phyloP scores from a whole-genome alignment of 2,329 filamentous ascomycete genomes.

The Aspergillus persii region DNA sequence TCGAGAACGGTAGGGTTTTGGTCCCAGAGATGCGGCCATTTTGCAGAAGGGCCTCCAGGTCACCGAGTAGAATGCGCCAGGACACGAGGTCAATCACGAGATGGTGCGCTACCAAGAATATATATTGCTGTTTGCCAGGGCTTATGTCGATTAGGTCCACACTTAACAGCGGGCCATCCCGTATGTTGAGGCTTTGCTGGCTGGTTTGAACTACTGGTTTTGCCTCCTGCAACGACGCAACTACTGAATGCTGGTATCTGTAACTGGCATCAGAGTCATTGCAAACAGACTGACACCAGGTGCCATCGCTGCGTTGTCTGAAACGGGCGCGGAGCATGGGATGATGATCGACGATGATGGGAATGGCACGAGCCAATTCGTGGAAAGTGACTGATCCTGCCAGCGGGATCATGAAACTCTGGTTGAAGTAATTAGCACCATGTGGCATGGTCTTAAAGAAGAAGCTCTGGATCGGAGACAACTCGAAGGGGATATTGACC shows the following conservation, averaged over 20 bases:
- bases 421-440: background rate
- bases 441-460: background rate
- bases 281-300: background rate
- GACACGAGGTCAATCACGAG: slow-evolving; percentile 1
- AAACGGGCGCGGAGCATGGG: background rate
- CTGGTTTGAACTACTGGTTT: background rate
- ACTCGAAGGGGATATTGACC: background rate
- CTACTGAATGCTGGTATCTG: no score
- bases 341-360: background rate
- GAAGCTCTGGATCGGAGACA: background rate
- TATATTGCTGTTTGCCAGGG: background rate
- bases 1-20: background rate
- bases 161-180: background rate
- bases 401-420: background rate
- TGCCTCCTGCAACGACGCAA: no score
- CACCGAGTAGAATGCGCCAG: background rate
- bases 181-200: background rate
- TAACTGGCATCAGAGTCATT: background rate
- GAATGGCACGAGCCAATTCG: background rate
- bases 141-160: background rate
- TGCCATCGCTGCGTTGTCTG: background rate
- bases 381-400: no score
- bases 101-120: slow-evolving; percentile 1
- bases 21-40: background rate
- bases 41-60: background rate